These are phyloP conservation scores for Gymnopilus junonius DNA, from an alignment of 768 basidiomycete species.

Conservation along the genomic window DNA sequence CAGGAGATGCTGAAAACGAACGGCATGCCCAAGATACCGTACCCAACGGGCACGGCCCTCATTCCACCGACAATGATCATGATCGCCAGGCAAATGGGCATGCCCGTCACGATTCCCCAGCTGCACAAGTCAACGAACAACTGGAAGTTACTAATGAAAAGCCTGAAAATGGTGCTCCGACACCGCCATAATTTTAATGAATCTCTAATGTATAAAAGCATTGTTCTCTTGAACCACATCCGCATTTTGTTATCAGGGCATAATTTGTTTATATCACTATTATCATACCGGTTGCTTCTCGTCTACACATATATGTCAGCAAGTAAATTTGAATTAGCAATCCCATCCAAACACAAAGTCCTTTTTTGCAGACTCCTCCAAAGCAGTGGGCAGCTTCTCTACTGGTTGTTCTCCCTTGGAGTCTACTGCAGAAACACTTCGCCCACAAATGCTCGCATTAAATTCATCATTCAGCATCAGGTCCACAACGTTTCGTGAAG, in stretches of 20 bases:
- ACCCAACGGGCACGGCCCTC: slow-evolving; percentile 10
- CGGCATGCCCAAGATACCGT: slow-evolving; percentile 16
- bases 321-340: slow-evolving; percentile 47
- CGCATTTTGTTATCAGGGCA: slow-evolving; percentile 10
- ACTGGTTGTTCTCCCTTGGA: slow-evolving; percentile 4
- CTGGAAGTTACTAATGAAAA: slow-evolving; percentile 33
- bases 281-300: neutral
- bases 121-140: neutral
- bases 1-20: slow-evolving; percentile 40
- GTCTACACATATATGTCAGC: neutral
- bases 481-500: slow-evolving; percentile 84
- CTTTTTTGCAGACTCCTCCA: slow-evolving; percentile 19
- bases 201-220: neutral
- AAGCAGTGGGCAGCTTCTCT: neutral
- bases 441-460: slow-evolving; percentile 70
- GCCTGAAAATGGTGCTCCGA: slow-evolving; percentile 24
- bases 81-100: neutral
- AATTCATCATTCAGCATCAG: slow-evolving; percentile 77
- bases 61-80: slow-evolving; percentile 5
- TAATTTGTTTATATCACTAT: slow-evolving; percentile 21
- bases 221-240: neutral
- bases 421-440: slow-evolving; percentile 18
- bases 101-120: slow-evolving; percentile 6
- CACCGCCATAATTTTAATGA: slow-evolving; percentile 9
- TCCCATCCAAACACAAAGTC: slow-evolving; percentile 78